Percentiles rank a stretch among this genome's conserved stretches.
Evolutionary conservation across 2,329 filamentous ascomycete species (phyloP).

Genomic region (Sclerotinia sclerotiorum): DNA sequence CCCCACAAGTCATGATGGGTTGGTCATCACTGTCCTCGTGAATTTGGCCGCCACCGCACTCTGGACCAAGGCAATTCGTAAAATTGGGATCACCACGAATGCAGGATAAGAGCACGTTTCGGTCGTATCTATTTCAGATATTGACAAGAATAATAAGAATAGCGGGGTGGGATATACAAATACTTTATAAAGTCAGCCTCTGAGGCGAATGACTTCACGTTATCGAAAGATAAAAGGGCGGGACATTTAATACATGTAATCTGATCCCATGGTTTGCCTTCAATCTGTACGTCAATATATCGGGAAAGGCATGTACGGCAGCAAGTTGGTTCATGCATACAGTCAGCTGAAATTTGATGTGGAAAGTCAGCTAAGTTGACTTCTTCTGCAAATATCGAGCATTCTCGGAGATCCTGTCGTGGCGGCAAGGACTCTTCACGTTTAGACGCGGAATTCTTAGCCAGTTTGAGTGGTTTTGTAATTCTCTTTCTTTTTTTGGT

Average conservation of each 20-base stretch:
- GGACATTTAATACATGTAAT: conserved; percentile 55
- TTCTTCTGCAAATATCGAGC: conserved; percentile 5
- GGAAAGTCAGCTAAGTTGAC: background rate
- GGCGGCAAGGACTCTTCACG: background rate
- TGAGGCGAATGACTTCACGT: conserved; percentile 6
- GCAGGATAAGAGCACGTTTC: background rate
- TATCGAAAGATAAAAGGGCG: conserved; percentile 42
- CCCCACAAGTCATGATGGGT: conserved; percentile 46
- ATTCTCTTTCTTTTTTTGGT: background rate
- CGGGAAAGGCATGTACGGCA: conserved; percentile 25
- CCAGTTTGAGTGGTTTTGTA: background rate
- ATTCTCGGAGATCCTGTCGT: background rate
- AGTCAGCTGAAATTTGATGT: background rate
- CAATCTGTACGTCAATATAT: conserved; percentile 26
- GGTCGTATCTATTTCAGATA: background rate
- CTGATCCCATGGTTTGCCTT: conserved; percentile 43
- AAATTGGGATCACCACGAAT: conserved; percentile 44
- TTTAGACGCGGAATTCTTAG: background rate
- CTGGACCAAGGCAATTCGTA: conserved; percentile 51
- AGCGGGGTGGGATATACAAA: background rate
- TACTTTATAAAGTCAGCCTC: background rate
- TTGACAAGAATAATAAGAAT: background rate
- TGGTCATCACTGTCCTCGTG: conserved; percentile 46
- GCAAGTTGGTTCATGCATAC: conserved; percentile 25
- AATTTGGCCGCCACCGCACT: conserved; percentile 54